Evolutionary conservation across 129 eudicot genomes (phyloP), one percentile per base, ranked within the genome.

Genomic region (Smallanthus sonchifolius): DNA sequence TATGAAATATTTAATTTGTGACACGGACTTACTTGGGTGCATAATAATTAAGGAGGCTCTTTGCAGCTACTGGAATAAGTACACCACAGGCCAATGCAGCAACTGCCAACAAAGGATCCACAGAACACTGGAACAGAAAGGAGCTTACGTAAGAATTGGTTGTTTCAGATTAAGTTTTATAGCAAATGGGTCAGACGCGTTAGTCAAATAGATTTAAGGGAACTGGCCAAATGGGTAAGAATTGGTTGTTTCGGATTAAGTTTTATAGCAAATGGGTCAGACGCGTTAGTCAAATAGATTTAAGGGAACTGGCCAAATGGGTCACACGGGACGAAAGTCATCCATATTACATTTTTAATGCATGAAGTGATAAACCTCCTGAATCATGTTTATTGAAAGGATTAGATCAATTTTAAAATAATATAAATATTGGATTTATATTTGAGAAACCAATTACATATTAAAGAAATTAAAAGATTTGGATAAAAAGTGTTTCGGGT

Each of bases 41-140:
- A 62, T 79, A 82, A 69, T 79, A 80, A 34, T 57, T 75, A 64
- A 85, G 10, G 19, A 78, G 56, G 78, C 80, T 63, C 80, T 83
- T 84, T 74, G 83, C 68, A 49, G 68, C 38, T n/a, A 78, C 78
- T 35, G 96, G 84, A 52, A 81, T 38, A 39, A 87, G 14, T 37
- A 91, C 66, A 69, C 94, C 90, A 79, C 79, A 78, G 9, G 84
- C 38, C 77, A 84, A 85, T 59, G 97, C 97, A 37, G 45, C 82
- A 4, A 82, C 86, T 76, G 88, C 89, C 83, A 88, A 80, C 62
- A 95, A 65, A 74, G 97, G 94, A 79, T 95, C 97, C 71, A 83
- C 80, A 0, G 99, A 86, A 77, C 94, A 86, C 99, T 95, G 84
- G 44, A 57, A 56, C 78, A 79, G 14, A 79, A 72, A 42, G 3